phyloP scores from a whole-genome alignment of 768 basidiomycete species.

The Russula sp. region DNA sequence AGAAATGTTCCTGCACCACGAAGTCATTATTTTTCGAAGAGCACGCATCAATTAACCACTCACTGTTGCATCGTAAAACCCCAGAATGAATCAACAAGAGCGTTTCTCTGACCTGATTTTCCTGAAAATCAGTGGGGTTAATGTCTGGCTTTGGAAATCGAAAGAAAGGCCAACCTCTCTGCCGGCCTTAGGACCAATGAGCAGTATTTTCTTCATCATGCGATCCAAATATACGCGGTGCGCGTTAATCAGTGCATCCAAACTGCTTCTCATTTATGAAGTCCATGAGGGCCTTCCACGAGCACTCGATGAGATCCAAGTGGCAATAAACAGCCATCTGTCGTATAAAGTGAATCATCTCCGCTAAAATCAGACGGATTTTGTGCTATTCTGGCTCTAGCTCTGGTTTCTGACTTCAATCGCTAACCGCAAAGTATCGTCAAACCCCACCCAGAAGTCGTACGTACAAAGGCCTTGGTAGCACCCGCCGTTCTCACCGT shows the following conservation, averaged over 20 bases:
- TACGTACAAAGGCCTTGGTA: conserved; percentile 60
- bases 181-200: conserved; percentile 63
- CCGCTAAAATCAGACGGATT: conserved; percentile 76
- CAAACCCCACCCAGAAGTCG: conserved; percentile 58
- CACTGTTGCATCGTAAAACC: conserved; percentile 82
- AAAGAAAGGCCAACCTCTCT: conserved; percentile 52
- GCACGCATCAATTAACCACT: conserved; percentile 28
- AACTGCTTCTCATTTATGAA: conserved; percentile 81
- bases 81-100: conserved; percentile 74
- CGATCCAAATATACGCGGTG: conserved; percentile 81
- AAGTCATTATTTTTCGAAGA: neutral
- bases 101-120: conserved; percentile 70
- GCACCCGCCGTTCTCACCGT: conserved; percentile 68
- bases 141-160: neutral
- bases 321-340: conserved; percentile 94
- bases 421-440: neutral
- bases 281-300: conserved; percentile 80
- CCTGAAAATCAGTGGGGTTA: conserved; percentile 36
- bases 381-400: conserved; percentile 85
- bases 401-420: conserved; percentile 37
- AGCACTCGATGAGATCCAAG: conserved; percentile 92
- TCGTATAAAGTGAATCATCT: conserved; percentile 97
- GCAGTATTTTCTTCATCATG: conserved; percentile 77
- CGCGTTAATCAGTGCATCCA: conserved; percentile 88
- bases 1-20: conserved; percentile 73